Percentiles rank a stretch among this genome's conserved stretches.
These are phyloP conservation scores for Suillus spraguei DNA, from an alignment of 768 basidiomycete genomes.

Conservation along the genomic window DNA sequence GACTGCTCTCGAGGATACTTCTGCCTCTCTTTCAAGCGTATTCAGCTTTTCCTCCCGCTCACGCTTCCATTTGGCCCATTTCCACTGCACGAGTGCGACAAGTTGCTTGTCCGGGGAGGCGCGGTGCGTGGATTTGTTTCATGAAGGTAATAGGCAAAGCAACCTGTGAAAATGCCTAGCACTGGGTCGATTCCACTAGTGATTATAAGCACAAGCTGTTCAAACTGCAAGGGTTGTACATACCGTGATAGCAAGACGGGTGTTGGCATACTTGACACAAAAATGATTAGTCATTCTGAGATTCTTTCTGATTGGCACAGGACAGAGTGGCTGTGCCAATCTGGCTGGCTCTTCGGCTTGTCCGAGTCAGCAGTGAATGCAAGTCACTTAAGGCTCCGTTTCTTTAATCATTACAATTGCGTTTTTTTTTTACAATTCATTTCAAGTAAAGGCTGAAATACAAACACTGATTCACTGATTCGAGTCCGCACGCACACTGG, in stretches of 20 bases:
- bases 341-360: no score
- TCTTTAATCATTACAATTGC: background rate
- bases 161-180: slow-evolving; percentile 77
- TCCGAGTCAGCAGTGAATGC: background rate
- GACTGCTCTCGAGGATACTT: background rate
- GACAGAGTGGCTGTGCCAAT: background rate
- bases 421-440: background rate
- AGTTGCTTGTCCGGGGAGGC: slow-evolving; percentile 56
- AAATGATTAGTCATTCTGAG: background rate
- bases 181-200: slow-evolving; percentile 68
- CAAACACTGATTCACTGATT: background rate
- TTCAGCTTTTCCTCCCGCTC: slow-evolving; percentile 18
- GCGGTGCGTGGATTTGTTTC: slow-evolving; percentile 80
- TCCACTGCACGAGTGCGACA: slow-evolving; percentile 62
- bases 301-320: background rate
- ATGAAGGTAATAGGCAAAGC: slow-evolving; percentile 77
- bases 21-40: slow-evolving; percentile 11
- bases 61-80: slow-evolving; percentile 49
- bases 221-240: slow-evolving; percentile 9
- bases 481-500: background rate
- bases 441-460: background rate
- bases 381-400: background rate
- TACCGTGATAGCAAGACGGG: slow-evolving; percentile 38
- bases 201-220: slow-evolving; percentile 12
- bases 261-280: slow-evolving; percentile 40